Evolutionary conservation across 2,329 filamentous ascomycete genomes (phyloP).

Genomic region (Microsporum canis): DNA sequence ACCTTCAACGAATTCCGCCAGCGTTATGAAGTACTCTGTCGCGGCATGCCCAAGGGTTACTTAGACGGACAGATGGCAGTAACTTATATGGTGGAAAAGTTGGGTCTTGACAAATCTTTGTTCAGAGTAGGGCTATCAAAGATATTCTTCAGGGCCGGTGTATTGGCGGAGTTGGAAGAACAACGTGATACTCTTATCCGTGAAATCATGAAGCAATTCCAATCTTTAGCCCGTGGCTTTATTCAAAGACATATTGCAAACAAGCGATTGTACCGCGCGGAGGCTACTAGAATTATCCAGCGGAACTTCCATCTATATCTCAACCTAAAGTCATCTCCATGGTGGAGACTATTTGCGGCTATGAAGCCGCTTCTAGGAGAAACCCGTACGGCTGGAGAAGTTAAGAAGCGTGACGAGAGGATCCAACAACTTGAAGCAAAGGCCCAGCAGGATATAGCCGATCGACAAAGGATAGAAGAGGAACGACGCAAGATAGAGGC

Average conservation of each 20-base stretch:
- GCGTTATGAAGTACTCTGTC: constrained; percentile 88
- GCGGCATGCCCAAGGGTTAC: constrained; percentile 77
- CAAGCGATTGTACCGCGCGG: constrained; percentile 87
- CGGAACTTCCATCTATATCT: constrained; percentile 88
- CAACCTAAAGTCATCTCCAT: constrained; percentile 80
- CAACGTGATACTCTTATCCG: constrained; percentile 85
- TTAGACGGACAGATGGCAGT: constrained; percentile 81
- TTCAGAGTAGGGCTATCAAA: constrained; percentile 94
- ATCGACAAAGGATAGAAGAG: constrained; percentile 74
- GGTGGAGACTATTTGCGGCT: constrained; percentile 90
- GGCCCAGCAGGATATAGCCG: constrained; percentile 62
- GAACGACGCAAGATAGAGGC: constrained; percentile 76
- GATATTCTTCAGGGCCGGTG: constrained; percentile 93
- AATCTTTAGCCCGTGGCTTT: constrained; percentile 83
- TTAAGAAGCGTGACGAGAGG: constrained; percentile 89
- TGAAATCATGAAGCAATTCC: constrained; percentile 87
- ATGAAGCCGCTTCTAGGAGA: constrained; percentile 93
- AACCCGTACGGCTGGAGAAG: constrained; percentile 81
- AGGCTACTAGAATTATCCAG: constrained; percentile 90
- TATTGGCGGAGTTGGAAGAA: constrained; percentile 92
- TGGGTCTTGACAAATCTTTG: constrained; percentile 71
- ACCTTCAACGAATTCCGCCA: constrained; percentile 89
- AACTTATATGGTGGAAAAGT: constrained; percentile 75
- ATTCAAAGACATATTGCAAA: constrained; percentile 76
- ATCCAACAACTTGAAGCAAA: constrained; percentile 78